Percentiles rank a stretch among this genome's conserved stretches.
phyloP scores from a whole-genome alignment of 768 basidiomycete genomes.

The Kwoniella bestiolae region DNA sequence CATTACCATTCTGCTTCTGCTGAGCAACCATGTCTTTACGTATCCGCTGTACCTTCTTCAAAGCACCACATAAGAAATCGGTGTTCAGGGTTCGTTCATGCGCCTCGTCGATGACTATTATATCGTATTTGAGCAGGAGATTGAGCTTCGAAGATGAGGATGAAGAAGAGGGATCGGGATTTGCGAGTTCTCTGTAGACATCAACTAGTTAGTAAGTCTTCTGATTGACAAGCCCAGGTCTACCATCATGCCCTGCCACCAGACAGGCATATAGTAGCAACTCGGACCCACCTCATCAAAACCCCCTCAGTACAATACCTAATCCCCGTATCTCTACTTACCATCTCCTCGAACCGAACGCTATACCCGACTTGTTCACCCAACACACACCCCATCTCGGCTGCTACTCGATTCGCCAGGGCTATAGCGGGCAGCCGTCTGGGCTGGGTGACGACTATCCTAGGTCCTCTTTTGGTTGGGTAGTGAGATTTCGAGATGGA shows the following conservation, averaged over 20 bases:
- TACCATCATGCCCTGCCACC: not conserved
- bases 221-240: not conserved
- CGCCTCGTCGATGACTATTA: constrained; percentile 92
- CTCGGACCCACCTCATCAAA: constrained; percentile 47
- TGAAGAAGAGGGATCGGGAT: constrained; percentile 16
- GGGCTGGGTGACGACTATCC: constrained; percentile 54
- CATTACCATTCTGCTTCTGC: constrained; percentile 13
- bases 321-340: constrained; percentile 40
- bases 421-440: constrained; percentile 52
- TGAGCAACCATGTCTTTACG: constrained; percentile 63
- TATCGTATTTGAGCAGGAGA: constrained; percentile 76
- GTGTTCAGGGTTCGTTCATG: constrained; percentile 95
- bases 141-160: constrained; percentile 26
- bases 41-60: constrained; percentile 76
- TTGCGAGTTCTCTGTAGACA: constrained; percentile 47
- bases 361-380: constrained; percentile 56
- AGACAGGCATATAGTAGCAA: not conserved
- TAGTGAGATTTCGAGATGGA: constrained; percentile 20
- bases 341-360: constrained; percentile 54
- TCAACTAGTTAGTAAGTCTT: too few relatives aligned
- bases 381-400: constrained; percentile 50
- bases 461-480: constrained; percentile 1
- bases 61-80: constrained; percentile 85
- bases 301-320: constrained; percentile 56
- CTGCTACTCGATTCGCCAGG: constrained; percentile 49